Base-by-base conservation (phyloP, 2,329 filamentous ascomycete species). In the Fonsecaea erecta region DNA sequence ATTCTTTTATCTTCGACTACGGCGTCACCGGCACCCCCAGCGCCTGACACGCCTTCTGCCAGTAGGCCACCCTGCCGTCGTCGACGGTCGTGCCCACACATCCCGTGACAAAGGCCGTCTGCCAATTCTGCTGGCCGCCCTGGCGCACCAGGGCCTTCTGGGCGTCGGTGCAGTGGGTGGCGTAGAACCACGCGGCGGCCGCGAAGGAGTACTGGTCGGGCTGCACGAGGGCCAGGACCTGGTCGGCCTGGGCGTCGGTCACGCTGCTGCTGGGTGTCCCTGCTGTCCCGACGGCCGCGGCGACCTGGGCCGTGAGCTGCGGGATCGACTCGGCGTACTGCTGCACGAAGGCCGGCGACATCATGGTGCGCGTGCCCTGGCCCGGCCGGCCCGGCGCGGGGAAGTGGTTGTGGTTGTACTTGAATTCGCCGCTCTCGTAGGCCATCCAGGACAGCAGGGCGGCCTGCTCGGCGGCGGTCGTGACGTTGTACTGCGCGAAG, bases 291-390 rank as follows among this genome's bases (percentile, higher is more conserved):
- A 78, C 70, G 68, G 78, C 74, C 62, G 68, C 63, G 1, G 73
- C 53, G 4, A 77, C 35, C 21, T 78, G 65, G 0, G 75, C 71
- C 2, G 75, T 73, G 1, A 88, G 68, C 1, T 74, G 81, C 0
- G 79, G 77, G 3, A 84, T 76, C 0, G 78, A 80, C 1, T 72
- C 60, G 4, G 86, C 86, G 69, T 89, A 90, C 70, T 81, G 71
- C 0, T 79, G 68, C 71, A 88, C 86, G 75, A 78, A 88, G 0
- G 76, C 71, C 0, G 85, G 79, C 59, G 80, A 82, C 75, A 89
- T 85, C 88, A 90, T 90, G 73, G 87, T 88, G 3, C 86, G 78
- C 0, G 90, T 93, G 26, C 90, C 90, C 75, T 93, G 89, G 8
- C 90, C 91, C 0, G 88, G 82, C 0, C 78, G 48, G 16, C 74